These are phyloP conservation scores for Adansonia grandidieri DNA, from an alignment of 441 rosid genomes.

Conservation along the genomic window DNA sequence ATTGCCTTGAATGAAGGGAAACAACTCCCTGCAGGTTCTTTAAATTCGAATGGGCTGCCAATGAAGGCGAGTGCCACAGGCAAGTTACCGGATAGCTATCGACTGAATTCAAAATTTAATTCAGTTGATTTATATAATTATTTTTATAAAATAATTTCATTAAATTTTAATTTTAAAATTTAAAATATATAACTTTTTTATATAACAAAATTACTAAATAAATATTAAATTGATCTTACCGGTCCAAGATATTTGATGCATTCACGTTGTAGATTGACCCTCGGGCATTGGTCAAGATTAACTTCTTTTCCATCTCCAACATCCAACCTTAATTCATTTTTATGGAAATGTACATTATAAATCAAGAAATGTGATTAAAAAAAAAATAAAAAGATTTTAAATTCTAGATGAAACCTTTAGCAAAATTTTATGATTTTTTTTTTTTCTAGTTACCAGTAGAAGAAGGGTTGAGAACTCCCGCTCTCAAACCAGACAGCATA, in stretches of 20 bases:
- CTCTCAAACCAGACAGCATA: slow-evolving; percentile 61
- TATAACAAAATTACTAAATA: background rate
- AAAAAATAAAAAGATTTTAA: background rate
- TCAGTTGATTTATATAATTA: no score
- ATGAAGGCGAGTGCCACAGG: background rate
- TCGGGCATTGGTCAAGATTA: slow-evolving; percentile 52
- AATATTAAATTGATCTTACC: slow-evolving; percentile 39
- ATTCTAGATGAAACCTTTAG: background rate
- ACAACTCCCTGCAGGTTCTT: background rate
- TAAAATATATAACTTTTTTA: no score
- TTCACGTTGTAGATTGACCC: slow-evolving; percentile 51
- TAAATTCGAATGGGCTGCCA: background rate
- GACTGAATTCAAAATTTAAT: no score
- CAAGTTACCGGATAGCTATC: no score
- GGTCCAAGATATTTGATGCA: slow-evolving; percentile 80
- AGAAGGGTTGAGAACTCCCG: slow-evolving; percentile 63
- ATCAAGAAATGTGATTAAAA: no score
- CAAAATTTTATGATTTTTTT: background rate
- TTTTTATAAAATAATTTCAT: no score
- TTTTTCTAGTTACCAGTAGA: slow-evolving; percentile 53
- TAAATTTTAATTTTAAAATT: no score
- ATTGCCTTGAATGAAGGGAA: background rate
- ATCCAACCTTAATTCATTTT: slow-evolving; percentile 48
- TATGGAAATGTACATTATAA: background rate
- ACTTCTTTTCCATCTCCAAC: slow-evolving; percentile 68